Evolutionary conservation across 225 moss, liverwort and hornwort genomes (phyloP), one percentile per base, ranked within the genome.

Genomic region (Pseudoscleropodium purum): DNA sequence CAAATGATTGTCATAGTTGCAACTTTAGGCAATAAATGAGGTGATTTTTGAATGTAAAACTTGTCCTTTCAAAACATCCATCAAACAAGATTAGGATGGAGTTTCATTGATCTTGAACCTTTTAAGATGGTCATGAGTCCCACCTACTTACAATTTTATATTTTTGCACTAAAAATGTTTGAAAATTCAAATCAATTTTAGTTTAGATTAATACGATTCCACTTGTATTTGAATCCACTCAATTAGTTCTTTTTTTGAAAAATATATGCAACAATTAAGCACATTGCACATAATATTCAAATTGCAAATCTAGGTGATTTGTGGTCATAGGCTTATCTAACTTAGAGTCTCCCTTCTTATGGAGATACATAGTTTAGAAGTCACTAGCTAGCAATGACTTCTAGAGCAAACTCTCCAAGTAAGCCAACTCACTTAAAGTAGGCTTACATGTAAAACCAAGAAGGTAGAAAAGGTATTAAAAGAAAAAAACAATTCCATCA

Each of bases 1-100:
- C 3, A 18, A 18, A 18, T 45, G 11, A 7, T 47, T 47, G 2
- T 47, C 0, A 9, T 0, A 30, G 1, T 30, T 75, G 45, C 0
- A 45, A 1, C 10, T 75, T 18, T 0, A 11, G 0, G 3, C 7
- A 29, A 30, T 45, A 41, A 72, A 12, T 37, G 11, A 21, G 7
- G 7, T 37, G 9, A 2, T 68, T 37, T 21, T 37, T 37, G 19
- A 68, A 37, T 68, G 15, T 45, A 6, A 17, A 29, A 45, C 10
- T 29, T 29, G 17, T 74, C 2, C 10, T 29, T 74, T 45, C 29
- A 43, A 74, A 29, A 16, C 10, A 43, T 3, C 27, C 17, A 45
- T 25, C 8, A 70, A 39, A 70, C 5, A 1, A 4, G 2, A 39
- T 39, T 39, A 69, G 39, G 25, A 2, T 39, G 13, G 8, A 1